Evolutionary conservation across 176 grass and related monocot species (phyloP).

Genomic region (Oryza australiensis): DNA sequence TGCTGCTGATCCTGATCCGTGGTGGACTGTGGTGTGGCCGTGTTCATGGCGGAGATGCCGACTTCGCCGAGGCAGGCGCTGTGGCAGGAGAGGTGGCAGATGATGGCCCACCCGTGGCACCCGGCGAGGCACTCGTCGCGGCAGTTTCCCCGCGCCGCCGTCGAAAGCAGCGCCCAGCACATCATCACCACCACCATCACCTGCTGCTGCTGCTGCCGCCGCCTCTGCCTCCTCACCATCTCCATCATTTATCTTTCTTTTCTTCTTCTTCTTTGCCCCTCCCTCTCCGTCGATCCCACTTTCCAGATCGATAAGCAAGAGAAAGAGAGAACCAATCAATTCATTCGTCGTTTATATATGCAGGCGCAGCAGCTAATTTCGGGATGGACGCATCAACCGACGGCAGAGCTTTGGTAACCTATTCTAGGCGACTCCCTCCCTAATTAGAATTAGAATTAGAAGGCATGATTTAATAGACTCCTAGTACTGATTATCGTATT

Average conservation of each 20-base stretch:
- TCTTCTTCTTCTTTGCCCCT: neutral
- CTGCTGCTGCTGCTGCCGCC: neutral
- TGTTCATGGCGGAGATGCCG: constrained; percentile 3
- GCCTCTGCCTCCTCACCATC: neutral
- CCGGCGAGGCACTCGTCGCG: constrained; percentile 16
- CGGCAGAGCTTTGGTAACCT: neutral
- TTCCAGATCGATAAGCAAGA: neutral
- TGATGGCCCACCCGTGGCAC: neutral
- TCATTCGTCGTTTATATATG: neutral
- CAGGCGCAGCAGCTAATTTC: neutral
- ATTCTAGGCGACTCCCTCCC: neutral
- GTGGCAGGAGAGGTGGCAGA: constrained; percentile 45
- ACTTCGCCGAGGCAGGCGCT: constrained; percentile 31
- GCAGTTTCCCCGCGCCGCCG: constrained; percentile 3
- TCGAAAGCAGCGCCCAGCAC: neutral
- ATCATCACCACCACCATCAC: neutral
- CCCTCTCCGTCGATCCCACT: neutral
- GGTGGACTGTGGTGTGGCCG: neutral
- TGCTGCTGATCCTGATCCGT: neutral
- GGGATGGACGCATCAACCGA: neutral
- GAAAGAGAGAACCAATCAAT: neutral
- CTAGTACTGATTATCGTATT: too few species aligned
- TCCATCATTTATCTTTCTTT: neutral
- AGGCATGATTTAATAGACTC: neutral
- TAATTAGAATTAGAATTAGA: neutral